Evolutionary conservation across 2,329 filamentous ascomycete species (phyloP), one percentile per base, ranked within the genome.

Genomic region (Ceratocystis ficicola): DNA sequence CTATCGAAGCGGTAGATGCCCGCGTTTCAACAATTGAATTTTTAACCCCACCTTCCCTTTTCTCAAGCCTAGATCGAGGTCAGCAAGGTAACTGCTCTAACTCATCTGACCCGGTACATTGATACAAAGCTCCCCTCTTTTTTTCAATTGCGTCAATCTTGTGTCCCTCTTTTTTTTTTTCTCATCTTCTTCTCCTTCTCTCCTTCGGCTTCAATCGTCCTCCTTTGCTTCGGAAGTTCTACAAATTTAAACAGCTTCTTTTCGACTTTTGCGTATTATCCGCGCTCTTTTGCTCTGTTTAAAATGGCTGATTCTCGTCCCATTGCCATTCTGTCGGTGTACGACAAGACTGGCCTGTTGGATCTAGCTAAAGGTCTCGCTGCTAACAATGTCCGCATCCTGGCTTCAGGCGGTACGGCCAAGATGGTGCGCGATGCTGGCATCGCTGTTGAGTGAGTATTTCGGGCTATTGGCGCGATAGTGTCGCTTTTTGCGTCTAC

Each of bases 341-440:
- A 94, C 76, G 90, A 99, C 83, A 99, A 99, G 86, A 97, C 93
- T 66, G 94, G 92, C 68, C 84, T 96, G 70, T 80, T 96, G 71
- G 92, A 96, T 77, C 82, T 96, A 71, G 90, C 91, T 72, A 95
- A 95, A 78, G 91, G 91, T 72, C 84, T 96, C 63, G 83, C 89
- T 74, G 84, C 93, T 81, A 85, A 95, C 74, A 87, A 94, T 85
- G 89, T 96, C 71, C 89, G 91, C 71, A 87, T 99, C 70, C 83
- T 99, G 67, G 94, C 94, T 65, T 97, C 93, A 67, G 94, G 94
- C 68, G 94, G 94, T 72, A 99, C 94, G 61, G 88, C 94, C 70
- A 94, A 87, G 79, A 88, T 97, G 88, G 96, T 97, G 72, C 87
- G 94, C 74, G 94, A 99, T 76, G 94, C 91, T 71, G 91, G 91